Evolutionary conservation across 208 protist genomes (phyloP).

Genomic region (Zelonia costaricensis): DNA sequence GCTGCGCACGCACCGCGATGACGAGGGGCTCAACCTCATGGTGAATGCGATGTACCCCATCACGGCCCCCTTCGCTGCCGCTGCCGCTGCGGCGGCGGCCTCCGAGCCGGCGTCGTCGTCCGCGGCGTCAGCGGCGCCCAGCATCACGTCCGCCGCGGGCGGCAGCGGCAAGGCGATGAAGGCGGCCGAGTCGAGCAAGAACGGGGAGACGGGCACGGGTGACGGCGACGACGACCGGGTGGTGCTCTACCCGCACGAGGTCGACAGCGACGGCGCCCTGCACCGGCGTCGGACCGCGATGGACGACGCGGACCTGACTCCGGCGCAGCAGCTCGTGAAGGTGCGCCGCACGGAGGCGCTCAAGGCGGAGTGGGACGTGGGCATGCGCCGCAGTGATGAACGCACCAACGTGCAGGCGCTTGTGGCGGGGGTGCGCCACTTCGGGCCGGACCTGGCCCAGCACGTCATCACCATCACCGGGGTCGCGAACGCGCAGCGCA

Average conservation of each 20-base stretch:
- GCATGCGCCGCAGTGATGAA: constrained; percentile 42
- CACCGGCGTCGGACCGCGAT: constrained; percentile 11
- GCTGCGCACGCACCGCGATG: constrained; percentile 89
- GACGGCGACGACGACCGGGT: constrained; percentile 2
- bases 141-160: not conserved
- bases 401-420: constrained; percentile 44
- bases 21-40: constrained; percentile 63
- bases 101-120: not conserved
- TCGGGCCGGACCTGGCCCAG: constrained; percentile 74
- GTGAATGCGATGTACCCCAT: constrained; percentile 82
- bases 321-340: constrained; percentile 18
- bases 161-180: not conserved
- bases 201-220: not conserved
- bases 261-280: constrained; percentile 21
- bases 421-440: constrained; percentile 66
- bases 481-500: constrained; percentile 42
- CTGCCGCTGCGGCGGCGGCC: not conserved
- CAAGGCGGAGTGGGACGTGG: constrained; percentile 48
- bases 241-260: constrained; percentile 18
- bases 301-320: constrained; percentile 20
- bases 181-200: not conserved
- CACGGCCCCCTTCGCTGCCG: constrained; percentile 26
- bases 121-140: not conserved
- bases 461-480: constrained; percentile 59
- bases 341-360: constrained; percentile 26